Percentiles rank a stretch among this genome's conserved stretches.
phyloP scores from a whole-genome alignment of 345 rosid genomes.

The Melaleuca alternifolia region DNA sequence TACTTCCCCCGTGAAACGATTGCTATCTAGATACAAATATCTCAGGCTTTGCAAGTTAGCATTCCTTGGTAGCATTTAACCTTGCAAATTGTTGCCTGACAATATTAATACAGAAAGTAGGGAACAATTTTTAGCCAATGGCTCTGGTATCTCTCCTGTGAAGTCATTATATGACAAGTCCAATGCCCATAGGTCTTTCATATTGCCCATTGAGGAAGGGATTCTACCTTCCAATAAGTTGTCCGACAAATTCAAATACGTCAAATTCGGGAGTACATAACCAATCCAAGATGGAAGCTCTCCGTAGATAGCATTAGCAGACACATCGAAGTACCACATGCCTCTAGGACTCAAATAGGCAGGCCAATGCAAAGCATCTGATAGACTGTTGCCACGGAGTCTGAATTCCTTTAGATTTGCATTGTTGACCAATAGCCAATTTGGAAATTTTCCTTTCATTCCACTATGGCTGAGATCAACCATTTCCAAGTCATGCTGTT shows the following conservation, averaged over 20 bases:
- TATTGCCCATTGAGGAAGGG: slow-evolving; percentile 6
- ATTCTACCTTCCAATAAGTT: slow-evolving; percentile 10
- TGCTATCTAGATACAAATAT: not conserved
- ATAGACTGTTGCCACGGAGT: not conserved
- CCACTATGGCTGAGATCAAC: not conserved
- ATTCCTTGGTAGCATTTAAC: not conserved
- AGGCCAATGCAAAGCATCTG: not conserved
- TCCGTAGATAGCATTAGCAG: not conserved
- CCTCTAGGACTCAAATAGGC: not conserved
- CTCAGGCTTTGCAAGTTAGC: fast-evolving
- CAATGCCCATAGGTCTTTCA: not conserved
- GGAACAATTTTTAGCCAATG: not conserved
- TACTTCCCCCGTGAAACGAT: not conserved
- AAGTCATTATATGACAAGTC: slow-evolving; percentile 13
- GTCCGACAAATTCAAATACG: not conserved
- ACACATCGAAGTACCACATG: not conserved
- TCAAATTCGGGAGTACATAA: not conserved
- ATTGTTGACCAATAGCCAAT: slow-evolving; percentile 24
- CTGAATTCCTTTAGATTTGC: not conserved
- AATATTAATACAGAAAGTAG: not conserved
- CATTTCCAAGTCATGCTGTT: not conserved
- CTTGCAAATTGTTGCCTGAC: not conserved
- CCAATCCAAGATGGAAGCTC: slow-evolving; percentile 3
- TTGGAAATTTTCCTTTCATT: not conserved
- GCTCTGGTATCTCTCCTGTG: not conserved